Evolutionary conservation across 73 alveolate species (phyloP).

Genomic region (Uronychia setigera): DNA sequence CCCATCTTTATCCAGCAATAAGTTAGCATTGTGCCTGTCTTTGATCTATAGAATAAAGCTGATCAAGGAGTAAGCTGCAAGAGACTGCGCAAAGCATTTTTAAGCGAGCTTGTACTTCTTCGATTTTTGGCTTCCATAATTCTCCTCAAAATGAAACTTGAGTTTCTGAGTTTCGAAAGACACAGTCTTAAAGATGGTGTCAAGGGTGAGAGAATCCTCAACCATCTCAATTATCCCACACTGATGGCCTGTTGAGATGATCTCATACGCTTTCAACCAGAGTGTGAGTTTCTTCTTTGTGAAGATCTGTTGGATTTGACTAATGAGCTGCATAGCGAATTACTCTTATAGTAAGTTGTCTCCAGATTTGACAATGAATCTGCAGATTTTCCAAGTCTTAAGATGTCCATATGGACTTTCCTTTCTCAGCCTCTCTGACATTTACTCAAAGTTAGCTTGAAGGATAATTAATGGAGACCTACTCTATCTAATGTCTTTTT

Average conservation of each 20-base stretch:
- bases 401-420: conserved; percentile 52
- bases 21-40: conserved; percentile 95
- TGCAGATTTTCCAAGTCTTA: conserved; percentile 48
- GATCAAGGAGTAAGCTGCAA: conserved; percentile 92
- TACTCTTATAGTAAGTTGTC: conserved; percentile 74
- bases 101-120: conserved; percentile 54
- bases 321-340: conserved; percentile 71
- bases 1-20: conserved; percentile 87
- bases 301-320: conserved; percentile 66
- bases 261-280: conserved; percentile 84
- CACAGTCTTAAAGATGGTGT: conserved; percentile 74
- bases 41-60: conserved; percentile 79
- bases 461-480: too few relatives aligned
- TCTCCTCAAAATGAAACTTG: conserved; percentile 9
- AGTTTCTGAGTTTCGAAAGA: conserved; percentile 20
- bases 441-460: conserved; percentile 17
- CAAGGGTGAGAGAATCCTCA: conserved; percentile 86
- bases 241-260: conserved; percentile 79
- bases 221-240: conserved; percentile 90
- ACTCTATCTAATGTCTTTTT: too few relatives aligned
- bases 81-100: conserved; percentile 79
- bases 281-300: conserved; percentile 42
- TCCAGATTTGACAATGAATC: conserved; percentile 68
- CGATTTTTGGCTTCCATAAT: conserved; percentile 27
- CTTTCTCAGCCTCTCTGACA: conserved; percentile 44